phyloP scores from a whole-genome alignment of 495 filamentous ascomycete species.

The Annulohypoxylon stygium region DNA sequence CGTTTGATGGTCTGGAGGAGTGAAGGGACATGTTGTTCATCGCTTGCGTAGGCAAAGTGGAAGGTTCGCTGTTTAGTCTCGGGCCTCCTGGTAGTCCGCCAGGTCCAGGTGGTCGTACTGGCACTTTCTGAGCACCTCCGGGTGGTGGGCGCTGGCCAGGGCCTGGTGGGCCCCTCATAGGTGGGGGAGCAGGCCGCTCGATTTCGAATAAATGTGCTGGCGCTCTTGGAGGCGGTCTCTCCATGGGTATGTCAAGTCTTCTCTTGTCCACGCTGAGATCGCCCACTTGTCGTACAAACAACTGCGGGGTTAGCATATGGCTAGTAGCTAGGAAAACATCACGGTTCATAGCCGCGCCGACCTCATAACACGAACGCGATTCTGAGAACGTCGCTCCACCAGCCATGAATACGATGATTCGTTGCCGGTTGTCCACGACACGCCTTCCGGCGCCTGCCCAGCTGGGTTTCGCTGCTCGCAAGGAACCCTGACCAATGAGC shows the following conservation, averaged over 20 bases:
- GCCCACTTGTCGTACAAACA: constrained; percentile 85
- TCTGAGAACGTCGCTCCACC: constrained; percentile 96
- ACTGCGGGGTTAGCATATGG: constrained; percentile 86
- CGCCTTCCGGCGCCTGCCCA: constrained; percentile 88
- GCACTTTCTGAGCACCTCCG: constrained; percentile 38
- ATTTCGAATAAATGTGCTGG: constrained; percentile 89
- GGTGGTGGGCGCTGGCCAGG: constrained; percentile 50
- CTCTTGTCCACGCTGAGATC: constrained; percentile 81
- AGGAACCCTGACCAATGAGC: constrained; percentile 74
- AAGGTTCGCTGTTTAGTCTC: constrained; percentile 42
- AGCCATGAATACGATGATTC: constrained; percentile 95
- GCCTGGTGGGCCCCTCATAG: constrained; percentile 51
- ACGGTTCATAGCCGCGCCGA: constrained; percentile 74
- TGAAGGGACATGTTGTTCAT: constrained; percentile 71
- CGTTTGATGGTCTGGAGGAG: constrained; percentile 50
- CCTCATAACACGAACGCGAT: constrained; percentile 87
- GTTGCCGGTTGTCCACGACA: constrained; percentile 84
- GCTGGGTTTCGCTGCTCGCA: constrained; percentile 89
- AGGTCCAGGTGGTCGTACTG: constrained; percentile 45
- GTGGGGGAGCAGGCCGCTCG: constrained; percentile 74
- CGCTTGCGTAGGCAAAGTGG: constrained; percentile 66
- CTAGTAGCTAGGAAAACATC: constrained; percentile 93
- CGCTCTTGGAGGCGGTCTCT: constrained; percentile 81
- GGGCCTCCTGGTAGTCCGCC: constrained; percentile 48
- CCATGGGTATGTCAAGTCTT: constrained; percentile 81